A percentile compares a stretch with the other conserved stretches of the same genome.
Evolutionary conservation across 495 filamentous ascomycete genomes (phyloP).

Genomic region (Cryomyces antarcticus): DNA sequence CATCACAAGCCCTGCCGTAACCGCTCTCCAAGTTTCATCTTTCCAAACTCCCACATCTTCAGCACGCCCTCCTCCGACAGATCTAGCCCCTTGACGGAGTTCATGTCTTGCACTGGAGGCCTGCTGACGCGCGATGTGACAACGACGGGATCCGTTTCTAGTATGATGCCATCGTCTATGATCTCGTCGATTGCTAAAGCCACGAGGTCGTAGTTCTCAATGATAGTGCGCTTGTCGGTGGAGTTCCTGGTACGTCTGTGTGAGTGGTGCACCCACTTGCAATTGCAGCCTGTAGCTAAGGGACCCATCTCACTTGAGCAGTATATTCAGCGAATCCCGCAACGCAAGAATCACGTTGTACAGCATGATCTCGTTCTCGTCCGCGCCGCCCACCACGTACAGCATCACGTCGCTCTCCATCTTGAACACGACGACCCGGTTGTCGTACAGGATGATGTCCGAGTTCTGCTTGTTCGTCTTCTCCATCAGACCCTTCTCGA

Average conservation of each 20-base stretch:
- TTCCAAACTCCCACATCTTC: constrained; percentile 89
- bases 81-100: constrained; percentile 79
- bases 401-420: constrained; percentile 93
- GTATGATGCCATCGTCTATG: constrained; percentile 86
- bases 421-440: constrained; percentile 90
- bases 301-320: constrained; percentile 56
- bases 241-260: constrained; percentile 40
- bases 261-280: neutral
- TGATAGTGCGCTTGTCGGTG: constrained; percentile 88
- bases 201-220: constrained; percentile 91
- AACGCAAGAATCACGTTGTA: constrained; percentile 83
- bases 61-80: constrained; percentile 88
- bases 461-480: constrained; percentile 91
- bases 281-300: neutral
- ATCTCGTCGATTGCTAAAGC: constrained; percentile 89
- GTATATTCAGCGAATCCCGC: constrained; percentile 69
- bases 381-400: constrained; percentile 76
- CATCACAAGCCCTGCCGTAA: constrained; percentile 54
- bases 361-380: constrained; percentile 92
- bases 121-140: constrained; percentile 79
- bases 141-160: constrained; percentile 88
- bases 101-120: constrained; percentile 75
- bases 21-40: constrained; percentile 75
- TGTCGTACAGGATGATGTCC: constrained; percentile 94
- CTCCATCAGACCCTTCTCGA: constrained; percentile 86